These are phyloP conservation scores for Gymnopus androsaceus DNA, from an alignment of 1,284 basidiomycete genomes.

Conservation along the genomic window DNA sequence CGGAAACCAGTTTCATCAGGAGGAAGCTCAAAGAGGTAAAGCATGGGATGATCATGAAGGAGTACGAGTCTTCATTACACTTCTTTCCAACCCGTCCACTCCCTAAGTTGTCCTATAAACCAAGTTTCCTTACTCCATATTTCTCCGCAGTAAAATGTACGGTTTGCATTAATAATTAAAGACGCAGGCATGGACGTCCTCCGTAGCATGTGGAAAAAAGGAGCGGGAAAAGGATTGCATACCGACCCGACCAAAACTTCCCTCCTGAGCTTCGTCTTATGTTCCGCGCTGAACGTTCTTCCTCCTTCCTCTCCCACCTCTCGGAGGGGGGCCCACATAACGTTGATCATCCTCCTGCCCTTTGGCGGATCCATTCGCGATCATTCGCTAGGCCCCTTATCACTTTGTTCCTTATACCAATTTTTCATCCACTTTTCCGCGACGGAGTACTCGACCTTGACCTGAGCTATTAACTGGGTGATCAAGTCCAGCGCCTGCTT, in stretches of 20 bases:
- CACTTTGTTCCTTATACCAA: slow-evolving; percentile 30
- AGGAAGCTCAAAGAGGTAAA: no score
- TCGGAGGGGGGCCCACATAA: neutral
- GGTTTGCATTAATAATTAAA: neutral
- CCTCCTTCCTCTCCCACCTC: neutral
- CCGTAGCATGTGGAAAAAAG: no score
- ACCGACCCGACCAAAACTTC: neutral
- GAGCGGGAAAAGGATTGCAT: neutral
- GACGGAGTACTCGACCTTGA: slow-evolving; percentile 39
- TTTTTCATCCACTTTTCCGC: slow-evolving; percentile 45
- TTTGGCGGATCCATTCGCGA: neutral
- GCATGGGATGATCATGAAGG: no score
- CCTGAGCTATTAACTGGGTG: slow-evolving; percentile 34
- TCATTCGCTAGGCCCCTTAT: slow-evolving; percentile 3
- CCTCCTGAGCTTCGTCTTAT: neutral
- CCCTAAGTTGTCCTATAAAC: no score
- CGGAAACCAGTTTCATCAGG: no score
- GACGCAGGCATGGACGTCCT: neutral
- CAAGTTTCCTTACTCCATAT: neutral
- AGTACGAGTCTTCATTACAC: no score
- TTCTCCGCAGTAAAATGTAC: neutral
- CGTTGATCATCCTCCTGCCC: neutral
- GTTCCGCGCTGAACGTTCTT: neutral
- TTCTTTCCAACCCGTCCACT: no score
- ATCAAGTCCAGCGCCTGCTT: slow-evolving; percentile 71